These are phyloP conservation scores for Cladorrhinum sp. DNA, from an alignment of 2,329 filamentous ascomycete genomes.

Conservation along the genomic window DNA sequence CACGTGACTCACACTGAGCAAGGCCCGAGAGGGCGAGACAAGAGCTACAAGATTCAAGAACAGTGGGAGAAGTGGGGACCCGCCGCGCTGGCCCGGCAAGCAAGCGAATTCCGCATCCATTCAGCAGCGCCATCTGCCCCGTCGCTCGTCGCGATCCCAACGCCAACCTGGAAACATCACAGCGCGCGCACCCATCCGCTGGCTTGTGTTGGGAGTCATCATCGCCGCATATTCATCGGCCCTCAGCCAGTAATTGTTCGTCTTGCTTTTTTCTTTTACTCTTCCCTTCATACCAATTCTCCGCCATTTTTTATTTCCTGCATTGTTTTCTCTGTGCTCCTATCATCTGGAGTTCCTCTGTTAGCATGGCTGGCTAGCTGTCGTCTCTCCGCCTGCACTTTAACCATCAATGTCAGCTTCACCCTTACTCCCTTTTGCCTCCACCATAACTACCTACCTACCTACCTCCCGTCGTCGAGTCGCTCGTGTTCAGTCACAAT, in stretches of 20 bases:
- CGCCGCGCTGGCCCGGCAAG: background rate
- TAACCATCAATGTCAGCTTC: slow-evolving; percentile 16
- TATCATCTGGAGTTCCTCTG: slow-evolving; percentile 8
- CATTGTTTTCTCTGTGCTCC: slow-evolving; percentile 13
- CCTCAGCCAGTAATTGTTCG: slow-evolving; percentile 28
- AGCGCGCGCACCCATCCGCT: slow-evolving; percentile 16
- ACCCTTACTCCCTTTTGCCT: slow-evolving; percentile 10
- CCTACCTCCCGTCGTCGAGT: slow-evolving; percentile 15
- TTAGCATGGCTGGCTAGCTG: slow-evolving; percentile 9
- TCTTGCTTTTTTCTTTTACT: slow-evolving; percentile 19
- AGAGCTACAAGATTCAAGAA: background rate
- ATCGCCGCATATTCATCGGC: slow-evolving; percentile 3
- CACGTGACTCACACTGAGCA: background rate
- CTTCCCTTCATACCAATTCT: slow-evolving; percentile 11
- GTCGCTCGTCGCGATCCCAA: slow-evolving; percentile 13
- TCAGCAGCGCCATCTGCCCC: slow-evolving; percentile 13
- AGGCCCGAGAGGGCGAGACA: background rate
- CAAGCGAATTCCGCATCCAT: slow-evolving; percentile 13
- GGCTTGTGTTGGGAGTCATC: slow-evolving; percentile 14
- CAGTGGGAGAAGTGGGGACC: background rate
- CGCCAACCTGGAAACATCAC: slow-evolving; percentile 8
- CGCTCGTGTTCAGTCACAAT: slow-evolving; percentile 9
- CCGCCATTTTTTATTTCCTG: slow-evolving; percentile 6
- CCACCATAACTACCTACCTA: slow-evolving; percentile 10
- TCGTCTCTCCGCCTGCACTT: slow-evolving; percentile 16